phyloP scores from a whole-genome alignment of 2,329 filamentous ascomycete genomes.

The Aspergillus fumigatus region DNA sequence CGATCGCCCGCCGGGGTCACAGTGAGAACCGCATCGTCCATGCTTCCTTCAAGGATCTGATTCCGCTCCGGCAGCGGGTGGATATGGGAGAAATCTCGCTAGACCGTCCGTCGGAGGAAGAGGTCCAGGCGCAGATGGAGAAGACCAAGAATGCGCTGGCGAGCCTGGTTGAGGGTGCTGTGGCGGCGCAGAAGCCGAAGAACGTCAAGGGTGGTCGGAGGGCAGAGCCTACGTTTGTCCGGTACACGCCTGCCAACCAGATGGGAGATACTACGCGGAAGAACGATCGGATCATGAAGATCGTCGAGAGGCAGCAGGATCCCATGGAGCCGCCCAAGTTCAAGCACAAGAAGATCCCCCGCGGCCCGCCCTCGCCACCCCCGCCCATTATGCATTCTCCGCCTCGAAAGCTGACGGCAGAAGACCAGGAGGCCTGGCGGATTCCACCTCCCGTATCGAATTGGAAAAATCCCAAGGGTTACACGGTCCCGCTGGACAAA shows the following conservation, averaged over 20 bases:
- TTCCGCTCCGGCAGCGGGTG: slow-evolving; percentile 86
- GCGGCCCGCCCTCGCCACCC: slow-evolving; percentile 85
- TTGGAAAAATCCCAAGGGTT: slow-evolving; percentile 99
- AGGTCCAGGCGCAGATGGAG: slow-evolving; percentile 78
- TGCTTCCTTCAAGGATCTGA: slow-evolving; percentile 93
- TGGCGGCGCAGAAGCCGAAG: slow-evolving; percentile 92
- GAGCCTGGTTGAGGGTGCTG: slow-evolving; percentile 74
- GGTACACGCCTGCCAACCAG: slow-evolving; percentile 93
- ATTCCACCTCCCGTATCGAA: slow-evolving; percentile 89
- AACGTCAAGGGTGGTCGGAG: slow-evolving; percentile 78
- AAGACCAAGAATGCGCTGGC: slow-evolving; percentile 83
- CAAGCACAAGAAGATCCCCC: slow-evolving; percentile 97
- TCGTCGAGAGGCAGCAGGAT: slow-evolving; percentile 88
- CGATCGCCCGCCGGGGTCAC: slow-evolving; percentile 87
- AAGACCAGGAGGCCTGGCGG: slow-evolving; percentile 95
- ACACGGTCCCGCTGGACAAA: slow-evolving; percentile 93
- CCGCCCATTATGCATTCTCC: slow-evolving; percentile 94
- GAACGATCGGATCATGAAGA: slow-evolving; percentile 96
- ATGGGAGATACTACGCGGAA: slow-evolving; percentile 86
- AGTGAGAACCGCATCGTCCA: slow-evolving; percentile 80
- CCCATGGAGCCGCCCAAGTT: slow-evolving; percentile 98
- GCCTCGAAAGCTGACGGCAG: slow-evolving; percentile 88
- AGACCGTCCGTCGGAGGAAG: slow-evolving; percentile 75
- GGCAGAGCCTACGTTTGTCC: slow-evolving; percentile 85
- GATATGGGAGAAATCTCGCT: slow-evolving; percentile 89